Conservation (phyloP, 805 yeast species). For the Yarrowia sp. region DNA sequence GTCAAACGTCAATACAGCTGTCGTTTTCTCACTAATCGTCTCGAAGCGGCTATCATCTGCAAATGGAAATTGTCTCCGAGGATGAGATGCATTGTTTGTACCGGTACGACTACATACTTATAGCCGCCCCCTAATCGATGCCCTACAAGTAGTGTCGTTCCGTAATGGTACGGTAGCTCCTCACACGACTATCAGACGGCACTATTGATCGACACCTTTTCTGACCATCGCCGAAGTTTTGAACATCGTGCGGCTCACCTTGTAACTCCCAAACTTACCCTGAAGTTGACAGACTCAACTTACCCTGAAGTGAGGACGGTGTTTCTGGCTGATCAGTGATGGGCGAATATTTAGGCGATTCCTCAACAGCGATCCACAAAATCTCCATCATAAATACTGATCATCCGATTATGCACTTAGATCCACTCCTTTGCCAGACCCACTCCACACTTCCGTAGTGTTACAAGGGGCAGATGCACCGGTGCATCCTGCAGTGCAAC, state of each 20-base stretch:
- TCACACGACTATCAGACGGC: conserved; percentile 2
- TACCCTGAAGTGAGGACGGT: background rate
- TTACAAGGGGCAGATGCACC: conserved; percentile 11
- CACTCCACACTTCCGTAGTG: conserved; percentile 22
- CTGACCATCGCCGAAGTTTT: background rate
- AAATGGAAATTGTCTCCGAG: background rate
- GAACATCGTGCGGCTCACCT: conserved; percentile 1
- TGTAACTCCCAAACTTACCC: conserved; percentile 18
- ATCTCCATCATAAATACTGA: background rate
- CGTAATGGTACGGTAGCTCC: background rate
- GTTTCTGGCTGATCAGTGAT: background rate
- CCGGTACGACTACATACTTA: no score
- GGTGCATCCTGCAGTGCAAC: conserved; percentile 13
- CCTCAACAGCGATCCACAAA: background rate
- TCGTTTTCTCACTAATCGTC: background rate
- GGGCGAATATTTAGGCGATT: background rate
- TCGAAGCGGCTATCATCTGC: background rate
- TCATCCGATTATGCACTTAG: conserved; percentile 19
- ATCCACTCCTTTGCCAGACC: conserved; percentile 24
- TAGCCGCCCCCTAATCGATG: no score
- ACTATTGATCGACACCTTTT: conserved; percentile 1
- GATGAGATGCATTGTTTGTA: no score
- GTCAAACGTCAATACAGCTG: background rate
- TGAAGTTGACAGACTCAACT: background rate
- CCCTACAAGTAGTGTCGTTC: background rate